Conservation (phyloP, 441 rosid species). For the Jatropha podagrica region DNA sequence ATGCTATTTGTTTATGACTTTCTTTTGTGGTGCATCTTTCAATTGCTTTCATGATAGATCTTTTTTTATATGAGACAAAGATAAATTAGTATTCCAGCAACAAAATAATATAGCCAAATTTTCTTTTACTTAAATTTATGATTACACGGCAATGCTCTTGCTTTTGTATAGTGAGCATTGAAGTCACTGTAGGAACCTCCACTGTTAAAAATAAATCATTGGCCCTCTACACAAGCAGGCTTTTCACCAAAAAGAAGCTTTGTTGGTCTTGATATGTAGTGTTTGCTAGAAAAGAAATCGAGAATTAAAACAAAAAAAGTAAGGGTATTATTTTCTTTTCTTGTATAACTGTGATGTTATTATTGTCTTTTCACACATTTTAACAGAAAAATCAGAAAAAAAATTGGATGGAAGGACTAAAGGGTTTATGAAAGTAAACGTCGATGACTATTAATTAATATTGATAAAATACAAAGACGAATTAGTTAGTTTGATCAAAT, state of each 20-base stretch:
- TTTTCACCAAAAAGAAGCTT: slow-evolving; percentile 64
- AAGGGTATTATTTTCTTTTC: no score
- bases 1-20: slow-evolving; percentile 31
- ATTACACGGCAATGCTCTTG: not conserved
- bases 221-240: slow-evolving; percentile 51
- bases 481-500: no score
- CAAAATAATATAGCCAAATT: not conserved
- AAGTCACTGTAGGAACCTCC: slow-evolving; percentile 86
- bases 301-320: not conserved
- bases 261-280: slow-evolving; percentile 65
- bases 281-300: slow-evolving; percentile 41
- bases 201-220: slow-evolving; percentile 53
- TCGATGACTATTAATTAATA: no score
- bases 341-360: no score
- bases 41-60: slow-evolving; percentile 57
- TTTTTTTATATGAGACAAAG: slow-evolving; percentile 47
- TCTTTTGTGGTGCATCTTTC: slow-evolving; percentile 68
- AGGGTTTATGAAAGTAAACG: no score
- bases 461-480: no score
- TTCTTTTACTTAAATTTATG: not conserved
- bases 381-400: no score
- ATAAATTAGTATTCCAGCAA: not conserved
- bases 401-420: no score
- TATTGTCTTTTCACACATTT: no score
- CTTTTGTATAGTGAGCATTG: slow-evolving; percentile 46